A percentile compares a stretch with the other conserved stretches of the same genome.
Conservation (phyloP, 768 basidiomycete species). For the Tricholoma saponaceum region DNA sequence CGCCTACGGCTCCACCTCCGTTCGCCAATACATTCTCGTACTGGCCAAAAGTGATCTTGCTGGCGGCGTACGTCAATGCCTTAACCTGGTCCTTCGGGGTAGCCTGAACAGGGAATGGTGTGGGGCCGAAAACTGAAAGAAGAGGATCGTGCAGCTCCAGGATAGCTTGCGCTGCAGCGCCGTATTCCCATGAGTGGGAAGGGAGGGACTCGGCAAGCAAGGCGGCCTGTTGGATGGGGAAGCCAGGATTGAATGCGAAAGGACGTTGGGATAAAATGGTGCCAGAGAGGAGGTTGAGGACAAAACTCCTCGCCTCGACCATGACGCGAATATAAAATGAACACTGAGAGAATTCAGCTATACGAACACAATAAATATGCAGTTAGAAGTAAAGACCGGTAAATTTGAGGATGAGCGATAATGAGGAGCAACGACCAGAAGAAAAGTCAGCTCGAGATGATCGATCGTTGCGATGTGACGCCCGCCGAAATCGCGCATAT, state of each 20-base stretch:
- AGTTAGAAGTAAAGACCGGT: too few species aligned
- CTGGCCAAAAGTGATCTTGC: conserved; percentile 32
- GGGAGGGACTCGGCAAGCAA: conserved; percentile 31
- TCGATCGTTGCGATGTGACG: too few species aligned
- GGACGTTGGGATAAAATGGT: conserved; percentile 5
- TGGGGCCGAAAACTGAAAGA: conserved; percentile 34
- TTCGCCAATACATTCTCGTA: conserved; percentile 30
- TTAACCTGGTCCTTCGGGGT: conserved; percentile 16
- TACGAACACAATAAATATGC: too few species aligned
- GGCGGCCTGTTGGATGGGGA: conserved; percentile 29
- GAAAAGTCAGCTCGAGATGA: too few species aligned
- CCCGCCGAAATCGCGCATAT: too few species aligned
- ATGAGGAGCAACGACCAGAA: too few species aligned
- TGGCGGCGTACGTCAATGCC: conserved; percentile 33
- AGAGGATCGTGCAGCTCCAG: conserved; percentile 39
- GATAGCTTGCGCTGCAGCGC: conserved; percentile 37
- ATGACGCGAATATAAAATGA: neutral
- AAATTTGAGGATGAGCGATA: too few species aligned
- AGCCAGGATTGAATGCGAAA: conserved; percentile 33
- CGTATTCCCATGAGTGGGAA: conserved; percentile 46
- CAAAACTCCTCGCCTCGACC: neutral
- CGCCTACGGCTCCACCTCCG: conserved; percentile 39
- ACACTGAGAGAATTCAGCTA: too few species aligned
- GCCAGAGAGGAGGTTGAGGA: neutral
- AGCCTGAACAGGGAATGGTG: conserved; percentile 30